Evolutionary conservation across 805 yeast species (phyloP).

Genomic region (Wickerhamomyces mucosus): DNA sequence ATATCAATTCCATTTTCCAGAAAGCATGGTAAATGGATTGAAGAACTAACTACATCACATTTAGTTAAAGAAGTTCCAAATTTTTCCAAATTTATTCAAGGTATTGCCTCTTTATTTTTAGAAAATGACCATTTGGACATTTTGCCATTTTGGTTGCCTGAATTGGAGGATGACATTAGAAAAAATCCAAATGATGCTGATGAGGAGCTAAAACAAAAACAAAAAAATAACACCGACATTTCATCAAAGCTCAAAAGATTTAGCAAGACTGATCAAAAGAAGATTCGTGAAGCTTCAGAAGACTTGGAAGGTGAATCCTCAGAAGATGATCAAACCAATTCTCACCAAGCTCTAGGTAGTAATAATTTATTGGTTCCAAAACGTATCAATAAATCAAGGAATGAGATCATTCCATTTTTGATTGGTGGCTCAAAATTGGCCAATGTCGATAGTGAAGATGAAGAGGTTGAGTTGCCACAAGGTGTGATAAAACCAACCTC

Average conservation of each 20-base stretch:
- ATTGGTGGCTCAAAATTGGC: conserved; percentile 34
- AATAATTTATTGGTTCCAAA: conserved; percentile 7
- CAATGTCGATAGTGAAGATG: conserved; percentile 77
- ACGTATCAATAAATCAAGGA: conserved; percentile 21
- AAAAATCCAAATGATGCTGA: conserved; percentile 73
- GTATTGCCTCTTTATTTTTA: conserved; percentile 76
- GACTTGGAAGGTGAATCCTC: conserved; percentile 45
- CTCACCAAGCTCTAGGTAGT: conserved; percentile 1
- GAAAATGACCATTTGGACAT: conserved; percentile 88
- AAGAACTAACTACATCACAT: conserved; percentile 74
- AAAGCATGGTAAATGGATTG: conserved; percentile 67
- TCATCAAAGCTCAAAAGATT: conserved; percentile 28
- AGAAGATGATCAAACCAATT: conserved; percentile 27
- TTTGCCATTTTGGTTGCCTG: conserved; percentile 92
- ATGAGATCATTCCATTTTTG: conserved; percentile 26
- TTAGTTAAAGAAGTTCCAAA: conserved; percentile 90
- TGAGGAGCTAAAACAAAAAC: conserved; percentile 51
- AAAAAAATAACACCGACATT: conserved; percentile 35
- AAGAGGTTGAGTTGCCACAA: conserved; percentile 76
- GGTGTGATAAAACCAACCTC: conserved; percentile 80
- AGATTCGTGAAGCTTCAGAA: conserved; percentile 15
- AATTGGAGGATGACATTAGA: conserved; percentile 69
- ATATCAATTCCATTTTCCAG: conserved; percentile 32
- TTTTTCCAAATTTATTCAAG: conserved; percentile 88
- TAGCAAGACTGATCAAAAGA: conserved; percentile 3